Evolutionary conservation across 306 rosid genomes (phyloP), one percentile per base, ranked within the genome.

Genomic region (Vigna hirtella): DNA sequence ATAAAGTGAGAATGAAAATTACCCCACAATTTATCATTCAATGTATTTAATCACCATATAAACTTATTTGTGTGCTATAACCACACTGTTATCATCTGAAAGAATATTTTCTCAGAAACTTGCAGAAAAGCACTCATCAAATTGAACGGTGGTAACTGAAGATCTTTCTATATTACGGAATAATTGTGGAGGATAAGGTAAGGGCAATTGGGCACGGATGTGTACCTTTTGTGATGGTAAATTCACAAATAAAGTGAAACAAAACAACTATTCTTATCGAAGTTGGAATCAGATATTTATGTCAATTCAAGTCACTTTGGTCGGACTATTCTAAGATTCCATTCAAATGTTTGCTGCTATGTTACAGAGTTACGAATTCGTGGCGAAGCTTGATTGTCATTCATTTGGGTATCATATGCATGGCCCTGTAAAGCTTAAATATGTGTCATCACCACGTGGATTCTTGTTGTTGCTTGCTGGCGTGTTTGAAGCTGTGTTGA

Each of bases 211-310:
- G 53, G 79, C 62, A 36, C n/a, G 65, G 76, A 74, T 53, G 59
- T 50, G 69, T 47, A 52, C 24, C 48, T 6, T 61, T n/a, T 40
- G 34, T 55, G 74, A 47, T 75, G 69, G 55, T 70, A 20, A 74
- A 34, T 50, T 69, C 62, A 48, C 76, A 76, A 0, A 53, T 15
- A 69, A 26, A 50, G 50, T 48, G 11, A 40, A 5, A 58, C 22
- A 5, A 56, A 51, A 42, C 13, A 28, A 28, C 42, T 40, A 73
- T 52, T 66, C 55, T 15, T 22, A 62, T 61, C 64, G 13, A 63
- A 79, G 24, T 43, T 76, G 68, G 84, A 70, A 84, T 76, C 82
- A 75, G 32, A 80, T 76, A 63, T 80, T 84, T 84, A 64, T 77
- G 80, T 80, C 87, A 71, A 14, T 84, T 55, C 58, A 32, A 65